Conservation (phyloP, 768 basidiomycete genomes). For the Leucocoprinus leucothites region DNA sequence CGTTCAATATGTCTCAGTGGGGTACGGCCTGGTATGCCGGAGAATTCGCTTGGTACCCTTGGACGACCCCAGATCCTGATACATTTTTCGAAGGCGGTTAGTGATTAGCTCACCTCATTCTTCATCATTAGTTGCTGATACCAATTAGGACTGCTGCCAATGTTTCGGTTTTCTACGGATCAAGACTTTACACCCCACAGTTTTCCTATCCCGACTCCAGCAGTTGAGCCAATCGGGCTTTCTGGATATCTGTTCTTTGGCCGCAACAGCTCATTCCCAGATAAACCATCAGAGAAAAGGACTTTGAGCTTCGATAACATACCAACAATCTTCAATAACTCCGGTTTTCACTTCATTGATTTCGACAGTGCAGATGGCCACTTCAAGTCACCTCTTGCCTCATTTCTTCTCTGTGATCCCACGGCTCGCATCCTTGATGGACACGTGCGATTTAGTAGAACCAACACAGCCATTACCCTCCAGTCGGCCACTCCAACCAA, state of each 20-base stretch:
- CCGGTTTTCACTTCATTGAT: background rate
- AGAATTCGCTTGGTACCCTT: background rate
- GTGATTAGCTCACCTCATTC: background rate
- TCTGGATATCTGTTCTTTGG: slow-evolving; percentile 3
- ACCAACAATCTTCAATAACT: background rate
- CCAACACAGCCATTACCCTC: background rate
- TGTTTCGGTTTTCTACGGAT: background rate
- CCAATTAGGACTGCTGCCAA: background rate
- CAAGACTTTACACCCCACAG: background rate
- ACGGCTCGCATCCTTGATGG: background rate
- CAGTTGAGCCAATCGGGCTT: background rate
- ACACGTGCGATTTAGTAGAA: background rate
- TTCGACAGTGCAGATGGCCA: background rate
- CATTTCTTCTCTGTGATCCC: slow-evolving; percentile 3
- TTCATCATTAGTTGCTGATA: background rate
- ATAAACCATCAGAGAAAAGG: background rate
- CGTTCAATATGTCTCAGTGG: background rate
- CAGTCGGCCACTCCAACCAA: background rate
- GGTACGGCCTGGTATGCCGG: slow-evolving; percentile 2
- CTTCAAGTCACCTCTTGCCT: background rate
- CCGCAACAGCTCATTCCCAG: background rate
- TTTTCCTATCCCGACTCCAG: background rate
- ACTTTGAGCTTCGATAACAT: background rate
- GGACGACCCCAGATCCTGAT: background rate
- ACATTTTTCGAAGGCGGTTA: background rate